Percentiles rank a stretch among this genome's conserved stretches.
phyloP scores from a whole-genome alignment of 2,329 filamentous ascomycete genomes.

The Atkinsonella texensis region DNA sequence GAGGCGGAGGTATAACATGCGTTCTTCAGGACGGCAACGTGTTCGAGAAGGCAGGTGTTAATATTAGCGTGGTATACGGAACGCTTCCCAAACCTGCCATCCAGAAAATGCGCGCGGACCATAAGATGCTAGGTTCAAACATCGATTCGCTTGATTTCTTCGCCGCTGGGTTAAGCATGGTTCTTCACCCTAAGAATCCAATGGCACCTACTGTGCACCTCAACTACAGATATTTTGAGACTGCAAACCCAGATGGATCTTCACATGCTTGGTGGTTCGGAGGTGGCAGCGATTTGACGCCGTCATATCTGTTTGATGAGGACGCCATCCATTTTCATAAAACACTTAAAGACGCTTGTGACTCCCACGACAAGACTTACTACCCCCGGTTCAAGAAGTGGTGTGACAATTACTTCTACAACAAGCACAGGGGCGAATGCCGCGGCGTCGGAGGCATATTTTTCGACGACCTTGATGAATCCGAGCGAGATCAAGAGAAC shows the following conservation, averaged over 20 bases:
- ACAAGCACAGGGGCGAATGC: constrained; percentile 79
- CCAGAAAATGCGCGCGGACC: constrained; percentile 84
- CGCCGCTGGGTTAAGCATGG: constrained; percentile 82
- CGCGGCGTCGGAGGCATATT: constrained; percentile 94
- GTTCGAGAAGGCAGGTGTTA: constrained; percentile 95
- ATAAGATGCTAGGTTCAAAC: constrained; percentile 72
- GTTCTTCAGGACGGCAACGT: constrained; percentile 93
- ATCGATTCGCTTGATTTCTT: constrained; percentile 89
- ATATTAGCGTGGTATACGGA: constrained; percentile 90
- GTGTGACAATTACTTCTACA: constrained; percentile 96
- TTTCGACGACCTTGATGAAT: constrained; percentile 91
- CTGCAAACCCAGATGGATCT: constrained; percentile 68
- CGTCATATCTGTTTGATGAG: constrained; percentile 89
- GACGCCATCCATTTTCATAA: constrained; percentile 95
- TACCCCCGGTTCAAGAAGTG: constrained; percentile 94
- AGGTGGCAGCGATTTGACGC: constrained; percentile 87
- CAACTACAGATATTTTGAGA: constrained; percentile 99
- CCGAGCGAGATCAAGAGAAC: constrained; percentile 76
- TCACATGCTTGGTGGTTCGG: constrained; percentile 96
- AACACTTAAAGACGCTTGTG: constrained; percentile 84
- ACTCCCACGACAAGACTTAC: constrained; percentile 84
- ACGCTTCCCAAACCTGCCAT: constrained; percentile 79
- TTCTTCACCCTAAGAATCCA: constrained; percentile 86
- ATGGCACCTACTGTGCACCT: constrained; percentile 96
- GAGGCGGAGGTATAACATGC: constrained; percentile 87